Evolutionary conservation across 192 early-diverging fungal species (phyloP), one percentile per base, ranked within the genome.

Genomic region (Linnemannia schmuckeri): DNA sequence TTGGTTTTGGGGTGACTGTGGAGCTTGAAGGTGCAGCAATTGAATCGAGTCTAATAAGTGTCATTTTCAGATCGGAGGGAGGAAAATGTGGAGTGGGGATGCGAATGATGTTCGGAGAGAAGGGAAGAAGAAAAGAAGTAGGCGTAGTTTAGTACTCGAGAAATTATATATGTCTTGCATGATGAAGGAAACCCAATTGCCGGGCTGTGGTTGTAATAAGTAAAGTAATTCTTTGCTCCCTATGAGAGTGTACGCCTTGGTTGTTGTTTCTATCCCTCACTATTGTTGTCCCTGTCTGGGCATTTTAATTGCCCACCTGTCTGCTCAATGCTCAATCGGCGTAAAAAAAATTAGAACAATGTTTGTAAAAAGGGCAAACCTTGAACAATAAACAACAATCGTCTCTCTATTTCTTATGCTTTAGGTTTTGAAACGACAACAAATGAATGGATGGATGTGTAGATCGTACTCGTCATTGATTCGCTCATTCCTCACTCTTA

Each of bases 271-370:
- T 49, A 49, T 49, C 13, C 47, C 18, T 52, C 49, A 52, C 2
- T 15, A 8, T 30, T 33, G 27, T 66, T 66, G 61, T 30, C 61
- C 61, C 27, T 66, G 9, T 66, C 61, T 27, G 61, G 27, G 24
- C 13, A 15, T 66, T 30, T 30, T 61, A 30, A 66, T 30, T 66
- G 61, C 33, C 61, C 61, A 66, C n/a, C 61, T 66, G 30, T 33
- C 18, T 22, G 61, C 61, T 66, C 61, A 66, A 30, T 66, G 61
- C 61, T 66, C 61, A 66, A 66, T 30, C 27, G 61, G 61, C 61
- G 61, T 33, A 66, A 66, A 66, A 27, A 57, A 9, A 57, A 57
- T 27, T 10, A 27, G n/a, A 57, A 66, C 3, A 30, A 33, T 2
- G 55, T 57, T 44, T 44, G 6, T 44, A 44, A 44, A 44, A 44